Base-by-base conservation (phyloP, 495 filamentous ascomycete genomes). In the Penicillium desertorum region DNA sequence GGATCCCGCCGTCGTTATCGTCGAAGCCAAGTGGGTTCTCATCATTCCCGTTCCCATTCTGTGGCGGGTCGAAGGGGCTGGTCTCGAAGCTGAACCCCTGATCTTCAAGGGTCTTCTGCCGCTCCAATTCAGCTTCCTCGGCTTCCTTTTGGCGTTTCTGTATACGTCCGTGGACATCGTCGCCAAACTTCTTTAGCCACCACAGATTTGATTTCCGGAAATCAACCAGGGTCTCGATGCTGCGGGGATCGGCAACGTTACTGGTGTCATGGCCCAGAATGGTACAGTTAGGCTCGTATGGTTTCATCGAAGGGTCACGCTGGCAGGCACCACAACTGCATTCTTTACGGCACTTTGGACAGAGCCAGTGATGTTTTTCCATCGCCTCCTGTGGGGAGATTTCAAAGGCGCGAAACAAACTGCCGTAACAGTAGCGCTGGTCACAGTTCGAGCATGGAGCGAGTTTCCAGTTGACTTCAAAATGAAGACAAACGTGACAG, bases 181-280 rank as follows among this genome's bases (percentile, higher is more conserved):
- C 77, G 52, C 77, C 74, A 7, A 73, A 76, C 52, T 85, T 80
- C 52, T 82, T 83, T 48, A 96, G 67, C 89, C 90, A 95, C 27
- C 77, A 80, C 8, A 91, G 71, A 69, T 98, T 98, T 16, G 91
- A 90, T 23, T 86, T 77, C 12, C 85, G 81, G 72, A 96, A 94
- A 62, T 96, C 88, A 10, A 96, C 89, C 14, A 96, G 76, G 39
- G 84, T 84, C 65, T 98, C 92, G 12, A 93, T 83, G 67, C 91
- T 96, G 45, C 94, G 85, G 46, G 86, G 86, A 69, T 98, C 94
- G 16, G 92, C 91, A 30, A 97, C 83, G 36, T 87, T 88, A 44
- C 81, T 86, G 1, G 94, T 98, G 54, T 96, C 91, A 66, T 95
- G 89, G 0, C 93, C 94, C 12, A 97, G 82, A 3, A 92, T 75